These are phyloP conservation scores for Jamesozyma rosinii DNA, from an alignment of 805 yeast species.

Conservation along the genomic window DNA sequence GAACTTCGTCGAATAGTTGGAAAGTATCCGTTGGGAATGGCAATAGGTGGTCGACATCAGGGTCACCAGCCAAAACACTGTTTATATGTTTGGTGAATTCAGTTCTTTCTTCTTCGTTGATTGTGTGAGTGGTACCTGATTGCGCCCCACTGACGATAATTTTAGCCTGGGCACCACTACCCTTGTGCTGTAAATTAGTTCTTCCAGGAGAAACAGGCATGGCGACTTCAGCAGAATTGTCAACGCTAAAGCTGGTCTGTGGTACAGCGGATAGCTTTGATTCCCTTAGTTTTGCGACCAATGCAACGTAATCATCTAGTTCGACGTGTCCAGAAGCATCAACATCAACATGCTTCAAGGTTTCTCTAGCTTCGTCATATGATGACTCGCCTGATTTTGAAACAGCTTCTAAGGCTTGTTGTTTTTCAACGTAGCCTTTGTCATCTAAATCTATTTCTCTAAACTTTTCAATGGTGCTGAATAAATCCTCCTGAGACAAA, in stretches of 20 bases:
- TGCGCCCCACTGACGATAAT: constrained; percentile 78
- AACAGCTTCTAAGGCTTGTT: constrained; percentile 75
- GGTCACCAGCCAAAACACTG: constrained; percentile 80
- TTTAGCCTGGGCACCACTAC: constrained; percentile 54
- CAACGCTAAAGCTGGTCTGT: constrained; percentile 25
- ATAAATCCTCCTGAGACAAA: constrained; percentile 77
- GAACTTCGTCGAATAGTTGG: constrained; percentile 93
- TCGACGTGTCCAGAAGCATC: constrained; percentile 97
- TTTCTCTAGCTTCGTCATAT: constrained; percentile 89
- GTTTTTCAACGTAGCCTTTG: constrained; percentile 90
- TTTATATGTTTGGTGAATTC: constrained; percentile 96
- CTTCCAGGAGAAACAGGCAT: constrained; percentile 24
- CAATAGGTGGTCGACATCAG: constrained; percentile 70
- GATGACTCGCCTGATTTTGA: constrained; percentile 70
- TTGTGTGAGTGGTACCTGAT: constrained; percentile 92
- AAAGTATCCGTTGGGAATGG: constrained; percentile 92
- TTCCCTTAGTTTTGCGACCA: constrained; percentile 70
- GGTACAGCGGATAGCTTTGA: constrained; percentile 22
- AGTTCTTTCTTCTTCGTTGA: constrained; percentile 91
- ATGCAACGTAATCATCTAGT: constrained; percentile 83
- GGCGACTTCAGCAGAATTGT: constrained; percentile 8
- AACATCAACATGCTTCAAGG: constrained; percentile 80
- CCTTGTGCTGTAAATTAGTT: constrained; percentile 37
- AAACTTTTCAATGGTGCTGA: constrained; percentile 77
- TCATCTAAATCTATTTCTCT: constrained; percentile 81